These are phyloP conservation scores for Yamadazyma dushanensis DNA, from an alignment of 1,139 yeast genomes.

Conservation along the genomic window DNA sequence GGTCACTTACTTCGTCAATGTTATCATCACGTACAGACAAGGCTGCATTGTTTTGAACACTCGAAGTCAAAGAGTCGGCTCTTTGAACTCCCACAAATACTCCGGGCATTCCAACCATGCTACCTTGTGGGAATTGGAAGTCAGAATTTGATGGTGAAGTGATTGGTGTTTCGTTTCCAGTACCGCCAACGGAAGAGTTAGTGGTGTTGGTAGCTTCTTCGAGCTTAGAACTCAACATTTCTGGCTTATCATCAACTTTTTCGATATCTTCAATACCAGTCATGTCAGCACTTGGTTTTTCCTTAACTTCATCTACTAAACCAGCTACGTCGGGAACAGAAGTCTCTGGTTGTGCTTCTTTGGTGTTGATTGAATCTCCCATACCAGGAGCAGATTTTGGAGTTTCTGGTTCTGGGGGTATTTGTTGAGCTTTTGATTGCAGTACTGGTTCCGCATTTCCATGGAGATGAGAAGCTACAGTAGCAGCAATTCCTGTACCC, in stretches of 20 bases:
- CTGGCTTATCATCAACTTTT: slow-evolving; percentile 11
- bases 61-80: slow-evolving; percentile 83
- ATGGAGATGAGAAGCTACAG: slow-evolving; percentile 2
- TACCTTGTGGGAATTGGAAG: slow-evolving; percentile 55
- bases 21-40: slow-evolving; percentile 80
- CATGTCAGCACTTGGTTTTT: slow-evolving; percentile 25
- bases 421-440: too few species aligned
- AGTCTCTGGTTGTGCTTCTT: background rate
- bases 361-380: background rate
- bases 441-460: background rate
- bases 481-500: slow-evolving; percentile 15
- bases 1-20: slow-evolving; percentile 58
- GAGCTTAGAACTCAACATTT: slow-evolving; percentile 14
- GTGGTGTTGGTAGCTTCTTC: slow-evolving; percentile 28
- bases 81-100: slow-evolving; percentile 48
- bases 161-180: slow-evolving; percentile 52
- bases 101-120: slow-evolving; percentile 50
- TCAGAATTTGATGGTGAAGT: slow-evolving; percentile 59
- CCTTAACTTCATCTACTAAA: slow-evolving; percentile 27
- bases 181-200: slow-evolving; percentile 38
- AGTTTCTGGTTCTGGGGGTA: background rate
- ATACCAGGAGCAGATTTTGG: slow-evolving; percentile 3
- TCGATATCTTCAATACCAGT: slow-evolving; percentile 29
- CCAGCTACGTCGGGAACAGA: slow-evolving; percentile 13
- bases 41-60: slow-evolving; percentile 91